Conservation (phyloP, 176 grass and related monocot genomes). For the Carex myosuroides region DNA sequence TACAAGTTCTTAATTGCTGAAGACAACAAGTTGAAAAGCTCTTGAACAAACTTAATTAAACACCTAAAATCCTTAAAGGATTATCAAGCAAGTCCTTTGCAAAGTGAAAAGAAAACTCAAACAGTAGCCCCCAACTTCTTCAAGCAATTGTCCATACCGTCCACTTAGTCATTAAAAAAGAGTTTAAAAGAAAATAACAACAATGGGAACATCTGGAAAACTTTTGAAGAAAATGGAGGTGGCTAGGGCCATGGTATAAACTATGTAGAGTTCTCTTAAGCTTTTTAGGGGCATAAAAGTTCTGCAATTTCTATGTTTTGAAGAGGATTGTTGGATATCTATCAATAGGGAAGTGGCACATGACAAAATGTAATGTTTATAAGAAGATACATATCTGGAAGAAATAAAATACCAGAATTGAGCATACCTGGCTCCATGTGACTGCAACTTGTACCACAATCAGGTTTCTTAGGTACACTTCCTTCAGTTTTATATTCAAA, state of each 20-base stretch:
- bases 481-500: conserved; percentile 4
- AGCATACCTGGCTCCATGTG: conserved; percentile 1
- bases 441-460: conserved; percentile 2
- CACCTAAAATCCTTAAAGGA: neutral
- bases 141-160: neutral
- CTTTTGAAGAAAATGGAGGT: neutral
- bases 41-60: neutral
- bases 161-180: neutral
- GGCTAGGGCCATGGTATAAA: neutral
- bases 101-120: conserved; percentile 7
- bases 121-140: neutral
- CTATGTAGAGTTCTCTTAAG: neutral
- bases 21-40: neutral
- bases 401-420: neutral
- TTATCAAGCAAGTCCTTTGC: neutral
- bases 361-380: neutral
- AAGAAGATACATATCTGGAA: neutral
- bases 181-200: neutral
- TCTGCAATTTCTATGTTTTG: neutral
- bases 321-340: neutral
- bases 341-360: neutral
- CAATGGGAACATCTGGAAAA: neutral
- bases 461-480: conserved; percentile 15
- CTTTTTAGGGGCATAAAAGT: neutral
- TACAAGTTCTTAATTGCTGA: neutral